Evolutionary conservation across 176 grass and related monocot species (phyloP).

Genomic region (Rhipidocladum racemiflorum): DNA sequence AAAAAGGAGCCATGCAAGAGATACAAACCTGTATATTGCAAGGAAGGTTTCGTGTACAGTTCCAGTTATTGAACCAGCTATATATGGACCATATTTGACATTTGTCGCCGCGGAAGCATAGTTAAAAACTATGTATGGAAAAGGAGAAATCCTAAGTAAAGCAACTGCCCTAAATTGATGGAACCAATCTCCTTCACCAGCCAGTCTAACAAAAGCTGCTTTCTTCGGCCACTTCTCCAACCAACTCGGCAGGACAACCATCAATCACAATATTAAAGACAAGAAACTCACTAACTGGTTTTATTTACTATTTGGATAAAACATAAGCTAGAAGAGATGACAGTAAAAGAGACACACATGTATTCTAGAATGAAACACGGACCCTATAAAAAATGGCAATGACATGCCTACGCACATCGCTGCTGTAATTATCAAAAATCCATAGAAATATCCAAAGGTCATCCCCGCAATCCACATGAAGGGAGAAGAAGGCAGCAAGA

Average conservation of each 20-base stretch:
- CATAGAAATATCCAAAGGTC: conserved; percentile 89
- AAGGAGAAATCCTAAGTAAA: conserved; percentile 91
- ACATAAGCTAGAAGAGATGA: neutral
- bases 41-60: conserved; percentile 89
- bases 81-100: conserved; percentile 87
- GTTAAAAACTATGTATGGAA: conserved; percentile 97
- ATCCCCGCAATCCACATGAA: conserved; percentile 97
- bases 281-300: neutral
- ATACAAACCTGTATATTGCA: conserved; percentile 89
- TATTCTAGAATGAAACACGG: conserved; percentile 55
- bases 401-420: conserved; percentile 84
- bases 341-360: conserved; percentile 60
- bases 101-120: conserved; percentile 93
- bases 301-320: conserved; percentile 11
- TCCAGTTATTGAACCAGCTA: conserved; percentile 77
- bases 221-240: conserved; percentile 94
- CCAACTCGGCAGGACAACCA: conserved; percentile 56
- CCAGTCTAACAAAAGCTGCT: conserved; percentile 87
- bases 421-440: conserved; percentile 79
- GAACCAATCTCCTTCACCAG: conserved; percentile 97
- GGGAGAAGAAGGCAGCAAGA: conserved; percentile 82
- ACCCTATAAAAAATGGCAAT: conserved; percentile 90
- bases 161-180: conserved; percentile 92
- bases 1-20: neutral
- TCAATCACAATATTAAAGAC: conserved; percentile 8